These are phyloP conservation scores for Lenzites betulinus DNA, from an alignment of 768 basidiomycete genomes.

Conservation along the genomic window DNA sequence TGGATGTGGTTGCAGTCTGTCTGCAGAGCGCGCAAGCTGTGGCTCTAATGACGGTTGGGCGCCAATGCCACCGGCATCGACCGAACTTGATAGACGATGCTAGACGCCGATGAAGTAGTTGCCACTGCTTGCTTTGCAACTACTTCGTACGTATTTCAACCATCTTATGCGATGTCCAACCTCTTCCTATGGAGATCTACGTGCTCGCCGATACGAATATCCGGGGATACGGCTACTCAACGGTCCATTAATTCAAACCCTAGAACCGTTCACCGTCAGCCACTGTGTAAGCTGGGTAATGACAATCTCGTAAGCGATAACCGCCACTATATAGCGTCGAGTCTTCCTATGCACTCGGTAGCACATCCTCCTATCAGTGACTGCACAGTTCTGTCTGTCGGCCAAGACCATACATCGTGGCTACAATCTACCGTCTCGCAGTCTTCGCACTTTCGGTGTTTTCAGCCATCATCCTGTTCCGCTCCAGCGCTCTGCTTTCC, in stretches of 20 bases:
- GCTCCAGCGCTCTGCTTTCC: conserved; percentile 19
- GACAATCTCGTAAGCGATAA: conserved; percentile 7
- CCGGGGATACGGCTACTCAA: no score
- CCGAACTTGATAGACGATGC: neutral
- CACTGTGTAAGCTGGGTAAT: conserved; percentile 12
- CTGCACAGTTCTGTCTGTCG: neutral
- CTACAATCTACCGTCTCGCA: neutral
- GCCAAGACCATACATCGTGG: neutral
- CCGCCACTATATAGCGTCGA: neutral
- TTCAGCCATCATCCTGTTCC: conserved; percentile 19
- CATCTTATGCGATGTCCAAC: no score
- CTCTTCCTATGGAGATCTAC: no score
- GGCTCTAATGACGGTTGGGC: neutral
- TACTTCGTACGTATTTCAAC: no score
- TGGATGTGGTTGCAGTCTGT: neutral
- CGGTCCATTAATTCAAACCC: neutral
- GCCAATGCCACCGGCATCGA: neutral
- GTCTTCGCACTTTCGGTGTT: conserved; percentile 14
- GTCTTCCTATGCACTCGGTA: neutral
- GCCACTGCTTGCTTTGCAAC: neutral
- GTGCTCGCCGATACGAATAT: no score
- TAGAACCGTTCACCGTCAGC: neutral
- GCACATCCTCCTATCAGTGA: neutral
- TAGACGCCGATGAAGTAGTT: neutral
- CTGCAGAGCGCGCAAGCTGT: no score